phyloP scores from a whole-genome alignment of 1,284 basidiomycete species.

The Boletus subluridellus region DNA sequence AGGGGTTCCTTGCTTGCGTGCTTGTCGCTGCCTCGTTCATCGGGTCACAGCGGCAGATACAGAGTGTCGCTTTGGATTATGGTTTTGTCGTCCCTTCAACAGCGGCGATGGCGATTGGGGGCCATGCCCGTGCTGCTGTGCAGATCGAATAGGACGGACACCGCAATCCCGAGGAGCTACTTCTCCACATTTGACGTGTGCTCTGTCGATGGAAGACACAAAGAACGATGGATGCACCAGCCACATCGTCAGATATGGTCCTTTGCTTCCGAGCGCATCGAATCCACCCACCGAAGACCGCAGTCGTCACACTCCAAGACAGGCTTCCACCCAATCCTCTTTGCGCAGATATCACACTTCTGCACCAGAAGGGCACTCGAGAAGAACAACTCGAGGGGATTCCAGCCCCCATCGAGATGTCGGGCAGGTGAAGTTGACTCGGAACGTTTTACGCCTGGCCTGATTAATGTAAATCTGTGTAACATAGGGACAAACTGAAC shows the following conservation, averaged over 20 bases:
- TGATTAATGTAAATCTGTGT: conserved; percentile 84
- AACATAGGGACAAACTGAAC: conserved; percentile 55
- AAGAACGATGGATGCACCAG: conserved; percentile 6
- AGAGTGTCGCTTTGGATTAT: conserved; percentile 31
- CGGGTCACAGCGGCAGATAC: conserved; percentile 25
- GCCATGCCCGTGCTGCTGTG: conserved; percentile 31
- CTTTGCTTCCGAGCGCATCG: conserved; percentile 16
- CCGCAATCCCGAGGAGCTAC: conserved; percentile 75
- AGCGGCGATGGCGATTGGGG: conserved; percentile 27
- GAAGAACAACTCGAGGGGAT: conserved; percentile 74
- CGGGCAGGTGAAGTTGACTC: conserved; percentile 31
- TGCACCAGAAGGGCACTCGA: conserved; percentile 62
- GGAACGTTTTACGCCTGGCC: conserved; percentile 61
- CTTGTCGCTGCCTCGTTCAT: conserved; percentile 22
- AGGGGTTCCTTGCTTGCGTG: conserved; percentile 6
- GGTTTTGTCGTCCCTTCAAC: conserved; percentile 29
- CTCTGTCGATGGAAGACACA: conserved; percentile 40
- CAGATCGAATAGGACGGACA: conserved; percentile 41
- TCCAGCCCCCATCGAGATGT: conserved; percentile 51
- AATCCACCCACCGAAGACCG: conserved; percentile 21
- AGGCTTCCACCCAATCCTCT: conserved; percentile 81
- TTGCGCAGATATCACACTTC: conserved; percentile 79
- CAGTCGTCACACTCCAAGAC: conserved; percentile 89
- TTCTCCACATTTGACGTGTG: conserved; percentile 82
- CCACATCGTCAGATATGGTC: conserved; percentile 17